These are phyloP conservation scores for Cercospora sp. DNA, from an alignment of 2,329 filamentous ascomycete genomes.

Conservation along the genomic window DNA sequence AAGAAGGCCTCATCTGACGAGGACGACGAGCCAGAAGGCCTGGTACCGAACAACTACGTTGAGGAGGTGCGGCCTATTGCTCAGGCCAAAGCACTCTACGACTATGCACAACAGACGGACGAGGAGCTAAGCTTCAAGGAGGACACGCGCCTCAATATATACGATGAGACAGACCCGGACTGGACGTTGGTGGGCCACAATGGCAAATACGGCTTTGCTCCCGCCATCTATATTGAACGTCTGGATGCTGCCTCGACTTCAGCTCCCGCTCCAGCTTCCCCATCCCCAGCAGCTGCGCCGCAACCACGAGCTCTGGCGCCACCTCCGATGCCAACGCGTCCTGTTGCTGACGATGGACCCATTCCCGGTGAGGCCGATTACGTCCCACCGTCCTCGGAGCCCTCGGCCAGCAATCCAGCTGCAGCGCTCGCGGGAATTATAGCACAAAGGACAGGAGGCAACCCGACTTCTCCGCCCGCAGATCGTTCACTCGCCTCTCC, in stretches of 20 bases:
- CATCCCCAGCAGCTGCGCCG: slow-evolving; percentile 47
- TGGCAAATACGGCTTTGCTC: slow-evolving; percentile 88
- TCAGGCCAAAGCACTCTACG: slow-evolving; percentile 89
- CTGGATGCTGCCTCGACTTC: slow-evolving; percentile 49
- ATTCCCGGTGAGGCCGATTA: slow-evolving; percentile 45
- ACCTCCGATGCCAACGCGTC: slow-evolving; percentile 45
- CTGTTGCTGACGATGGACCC: slow-evolving; percentile 40
- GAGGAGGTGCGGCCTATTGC: slow-evolving; percentile 72
- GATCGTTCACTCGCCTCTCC: slow-evolving; percentile 48
- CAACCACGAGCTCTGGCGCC: slow-evolving; percentile 31
- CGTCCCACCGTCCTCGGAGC: slow-evolving; percentile 47
- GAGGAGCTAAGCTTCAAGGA: slow-evolving; percentile 96
- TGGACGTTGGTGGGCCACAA: slow-evolving; percentile 91
- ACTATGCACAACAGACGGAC: slow-evolving; percentile 95
- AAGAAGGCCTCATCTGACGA: slow-evolving; percentile 77
- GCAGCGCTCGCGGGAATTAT: slow-evolving; percentile 59
- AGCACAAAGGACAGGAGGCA: slow-evolving; percentile 49
- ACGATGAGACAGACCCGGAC: slow-evolving; percentile 87
- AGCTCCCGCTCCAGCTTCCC: slow-evolving; percentile 40
- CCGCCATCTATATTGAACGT: slow-evolving; percentile 91
- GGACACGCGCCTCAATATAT: slow-evolving; percentile 79
- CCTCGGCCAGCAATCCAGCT: slow-evolving; percentile 52
- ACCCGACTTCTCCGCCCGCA: slow-evolving; percentile 28
- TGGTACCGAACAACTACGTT: slow-evolving; percentile 93
- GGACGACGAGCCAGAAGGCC: slow-evolving; percentile 84